Conservation (phyloP, 371 early-diverging fungal species). For the Mucor velutinosus region DNA sequence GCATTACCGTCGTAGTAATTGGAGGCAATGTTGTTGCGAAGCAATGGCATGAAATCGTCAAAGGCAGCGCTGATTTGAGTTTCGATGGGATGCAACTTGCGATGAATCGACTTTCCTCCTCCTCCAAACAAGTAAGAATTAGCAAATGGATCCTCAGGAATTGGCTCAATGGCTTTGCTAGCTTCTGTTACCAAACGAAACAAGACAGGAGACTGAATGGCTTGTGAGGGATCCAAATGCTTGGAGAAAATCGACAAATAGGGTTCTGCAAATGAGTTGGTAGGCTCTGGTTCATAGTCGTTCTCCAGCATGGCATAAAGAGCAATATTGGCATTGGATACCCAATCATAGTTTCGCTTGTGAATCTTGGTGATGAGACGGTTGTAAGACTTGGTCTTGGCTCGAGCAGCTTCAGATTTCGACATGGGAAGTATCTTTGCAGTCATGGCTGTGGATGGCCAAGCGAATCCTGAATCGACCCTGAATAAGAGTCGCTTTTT, state of each 20-base stretch:
- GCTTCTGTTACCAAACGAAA: constrained; percentile 38
- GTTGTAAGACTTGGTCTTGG: constrained; percentile 45
- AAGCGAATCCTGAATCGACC: constrained; percentile 26
- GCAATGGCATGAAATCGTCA: constrained; percentile 27
- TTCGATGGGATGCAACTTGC: constrained; percentile 5
- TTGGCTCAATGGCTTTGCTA: constrained; percentile 24
- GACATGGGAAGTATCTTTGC: constrained; percentile 17
- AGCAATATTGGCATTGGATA: constrained; percentile 7
- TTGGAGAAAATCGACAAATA: constrained; percentile 42
- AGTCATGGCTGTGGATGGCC: neutral
- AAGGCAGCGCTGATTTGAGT: constrained; percentile 29
- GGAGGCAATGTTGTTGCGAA: constrained; percentile 1
- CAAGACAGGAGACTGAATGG: constrained; percentile 29
- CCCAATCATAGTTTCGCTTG: constrained; percentile 27
- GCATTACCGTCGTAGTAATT: neutral
- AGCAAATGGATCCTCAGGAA: constrained; percentile 33
- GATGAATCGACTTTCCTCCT: neutral
- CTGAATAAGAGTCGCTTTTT: constrained; percentile 20
- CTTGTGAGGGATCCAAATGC: constrained; percentile 3
- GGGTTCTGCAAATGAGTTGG: constrained; percentile 26
- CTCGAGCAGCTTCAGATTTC: constrained; percentile 38
- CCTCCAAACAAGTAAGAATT: constrained; percentile 23
- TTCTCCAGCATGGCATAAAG: constrained; percentile 40
- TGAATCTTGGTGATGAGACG: constrained; percentile 36
- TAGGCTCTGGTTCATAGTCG: constrained; percentile 25